Base-by-base conservation (phyloP, 495 filamentous ascomycete species). In the Venustampulla echinocandica region DNA sequence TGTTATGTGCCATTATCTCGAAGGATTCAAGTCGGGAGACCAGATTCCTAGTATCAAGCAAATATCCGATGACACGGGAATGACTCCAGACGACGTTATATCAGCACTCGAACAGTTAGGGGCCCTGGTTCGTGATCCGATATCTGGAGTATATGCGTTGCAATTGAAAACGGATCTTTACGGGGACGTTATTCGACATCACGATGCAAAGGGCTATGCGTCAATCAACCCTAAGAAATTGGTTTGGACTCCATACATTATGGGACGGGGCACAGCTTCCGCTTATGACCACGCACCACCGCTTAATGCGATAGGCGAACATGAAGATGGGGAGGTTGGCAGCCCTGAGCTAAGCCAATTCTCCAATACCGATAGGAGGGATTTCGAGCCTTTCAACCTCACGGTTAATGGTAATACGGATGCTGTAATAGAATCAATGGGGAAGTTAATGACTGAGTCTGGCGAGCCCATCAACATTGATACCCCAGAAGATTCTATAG, bases 241-340 rank as follows among this genome's bases (percentile, higher is more conserved):
- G 28, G 80, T 90, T 2, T 98, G 92, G 92, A 95, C 87, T n/a
- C 92, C 93, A 10, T 98, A 92, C 63, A 78, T 98, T 43, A 96
- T 95, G 87, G 90, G 90, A 18, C 76, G 84, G 42, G 82, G 77
- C 58, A 89, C 86, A 43, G 77, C 82, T n/a, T 81, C 80, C 0
- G 84, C 87, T 49, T 90, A 90, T 60, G 85, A 96, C 58, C 76
- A 88, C 33, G 81, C 80, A 35, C 81, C 82, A 37, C 77, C 84
- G n/a, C 57, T 97, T 22, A 89, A 85, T 49, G 85, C 90, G 0
- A 84, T 98, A 39, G 92, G 90, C 2, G 87, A 82, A 9, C 78
- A 77, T 23, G 80, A 80, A 1, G 76, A 80, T 14, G n/a, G n/a
- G n/a, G 52, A 55, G n/a, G 47, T 46, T 15, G 36, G 38, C 1